phyloP scores from a whole-genome alignment of 1,284 basidiomycete species.

The Ustilago esculenta region DNA sequence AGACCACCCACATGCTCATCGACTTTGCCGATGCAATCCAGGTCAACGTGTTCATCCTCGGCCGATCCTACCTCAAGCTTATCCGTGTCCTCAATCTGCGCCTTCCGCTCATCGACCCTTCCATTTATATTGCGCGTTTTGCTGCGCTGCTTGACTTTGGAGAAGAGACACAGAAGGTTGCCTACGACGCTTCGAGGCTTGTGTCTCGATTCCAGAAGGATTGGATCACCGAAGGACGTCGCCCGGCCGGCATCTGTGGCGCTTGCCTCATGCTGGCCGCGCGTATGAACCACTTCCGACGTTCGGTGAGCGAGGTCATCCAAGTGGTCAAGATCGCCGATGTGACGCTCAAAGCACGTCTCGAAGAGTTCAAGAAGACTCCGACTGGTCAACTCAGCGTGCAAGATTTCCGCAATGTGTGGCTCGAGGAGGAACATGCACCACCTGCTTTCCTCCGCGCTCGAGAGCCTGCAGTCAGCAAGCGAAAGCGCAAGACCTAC shows the following conservation, averaged over 20 bases:
- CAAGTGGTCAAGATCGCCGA: conserved; percentile 96
- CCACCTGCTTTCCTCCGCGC: conserved; percentile 81
- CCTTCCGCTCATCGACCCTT: conserved; percentile 91
- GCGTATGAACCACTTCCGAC: conserved; percentile 96
- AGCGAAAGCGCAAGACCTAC: conserved; percentile 69
- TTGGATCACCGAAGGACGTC: conserved; percentile 94
- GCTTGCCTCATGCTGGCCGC: conserved; percentile 93
- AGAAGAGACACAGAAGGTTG: conserved; percentile 88
- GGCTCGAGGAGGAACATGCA: conserved; percentile 89
- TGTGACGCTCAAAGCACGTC: conserved; percentile 86
- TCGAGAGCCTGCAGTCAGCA: conserved; percentile 73
- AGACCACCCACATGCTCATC: conserved; percentile 94
- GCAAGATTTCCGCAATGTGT: conserved; percentile 88
- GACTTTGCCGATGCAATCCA: conserved; percentile 77
- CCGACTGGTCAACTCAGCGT: conserved; percentile 85
- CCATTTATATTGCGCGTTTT: conserved; percentile 96
- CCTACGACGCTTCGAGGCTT: conserved; percentile 90
- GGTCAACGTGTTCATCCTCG: conserved; percentile 97
- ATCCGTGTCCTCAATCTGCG: conserved; percentile 85
- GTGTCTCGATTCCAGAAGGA: conserved; percentile 94
- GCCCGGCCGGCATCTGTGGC: conserved; percentile 96
- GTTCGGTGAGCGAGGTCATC: conserved; percentile 92
- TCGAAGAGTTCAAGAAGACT: conserved; percentile 95
- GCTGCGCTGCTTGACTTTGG: conserved; percentile 97
- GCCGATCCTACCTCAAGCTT: conserved; percentile 93